Percentiles rank a stretch among this genome's conserved stretches.
Evolutionary conservation across 1,284 basidiomycete genomes (phyloP).

Genomic region (Irpex rosettiformis): DNA sequence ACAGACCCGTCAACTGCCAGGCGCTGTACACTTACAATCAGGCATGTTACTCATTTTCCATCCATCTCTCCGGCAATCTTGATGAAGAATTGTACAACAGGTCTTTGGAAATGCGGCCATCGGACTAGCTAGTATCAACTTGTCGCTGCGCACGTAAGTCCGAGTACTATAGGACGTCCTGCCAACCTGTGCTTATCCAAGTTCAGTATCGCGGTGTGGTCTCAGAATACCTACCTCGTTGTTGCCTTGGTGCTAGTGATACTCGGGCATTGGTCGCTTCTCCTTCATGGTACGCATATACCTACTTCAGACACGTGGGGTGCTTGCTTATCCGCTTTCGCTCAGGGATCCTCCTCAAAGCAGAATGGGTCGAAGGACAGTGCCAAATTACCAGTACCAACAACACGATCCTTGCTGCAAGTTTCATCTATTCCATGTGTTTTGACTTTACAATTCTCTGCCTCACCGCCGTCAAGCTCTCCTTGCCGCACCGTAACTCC

Average conservation of each 20-base stretch:
- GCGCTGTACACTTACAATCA: slow-evolving; percentile 72
- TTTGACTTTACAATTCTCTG: slow-evolving; percentile 29
- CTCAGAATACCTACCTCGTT: slow-evolving; percentile 55
- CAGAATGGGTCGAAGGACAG: slow-evolving; percentile 47
- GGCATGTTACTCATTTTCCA: slow-evolving; percentile 15
- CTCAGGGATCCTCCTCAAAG: slow-evolving; percentile 57
- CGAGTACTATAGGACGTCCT: not conserved
- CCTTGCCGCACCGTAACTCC: slow-evolving; percentile 32
- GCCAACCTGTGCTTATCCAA: not conserved
- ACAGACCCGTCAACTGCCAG: slow-evolving; percentile 61
- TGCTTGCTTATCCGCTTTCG: not conserved
- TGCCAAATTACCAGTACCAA: slow-evolving; percentile 53
- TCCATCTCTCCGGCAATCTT: not conserved
- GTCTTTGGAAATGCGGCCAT: slow-evolving; percentile 68
- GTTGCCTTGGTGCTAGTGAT: slow-evolving; percentile 54
- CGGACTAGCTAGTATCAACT: slow-evolving; percentile 73
- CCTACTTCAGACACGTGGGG: not conserved
- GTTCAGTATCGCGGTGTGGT: slow-evolving; percentile 67
- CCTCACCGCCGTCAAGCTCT: slow-evolving; percentile 46
- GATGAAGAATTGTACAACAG: slow-evolving; percentile 18
- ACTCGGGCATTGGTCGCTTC: slow-evolving; percentile 72
- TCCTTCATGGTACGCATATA: slow-evolving; percentile 57
- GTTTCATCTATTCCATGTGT: slow-evolving; percentile 33
- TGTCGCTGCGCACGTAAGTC: slow-evolving; percentile 74
- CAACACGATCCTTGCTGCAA: slow-evolving; percentile 49